These are phyloP conservation scores for Hypoxylon sp. DNA, from an alignment of 2,329 filamentous ascomycete genomes.

Conservation along the genomic window DNA sequence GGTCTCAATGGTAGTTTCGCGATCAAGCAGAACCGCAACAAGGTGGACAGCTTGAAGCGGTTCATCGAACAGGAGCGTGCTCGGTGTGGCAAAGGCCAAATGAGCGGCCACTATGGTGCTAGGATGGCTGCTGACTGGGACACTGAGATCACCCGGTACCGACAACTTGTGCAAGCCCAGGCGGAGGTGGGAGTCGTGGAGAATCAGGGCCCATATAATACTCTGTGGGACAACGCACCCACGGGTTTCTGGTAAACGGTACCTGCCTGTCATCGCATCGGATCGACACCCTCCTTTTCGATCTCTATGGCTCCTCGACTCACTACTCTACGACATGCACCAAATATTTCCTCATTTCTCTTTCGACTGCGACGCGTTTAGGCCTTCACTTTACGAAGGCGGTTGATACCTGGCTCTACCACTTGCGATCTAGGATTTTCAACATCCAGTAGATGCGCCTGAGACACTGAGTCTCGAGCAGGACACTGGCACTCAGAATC, in stretches of 20 bases:
- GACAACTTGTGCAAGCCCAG: not conserved
- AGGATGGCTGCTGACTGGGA: slow-evolving; percentile 12
- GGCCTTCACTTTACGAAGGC: not conserved
- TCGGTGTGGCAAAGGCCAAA: slow-evolving; percentile 17
- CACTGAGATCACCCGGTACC: slow-evolving; percentile 8
- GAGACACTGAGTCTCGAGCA: not conserved
- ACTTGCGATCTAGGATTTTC: not conserved
- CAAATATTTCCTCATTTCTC: not conserved
- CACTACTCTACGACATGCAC: not conserved
- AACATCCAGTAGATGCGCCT: not conserved
- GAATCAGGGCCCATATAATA: slow-evolving; percentile 10
- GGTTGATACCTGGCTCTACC: not conserved
- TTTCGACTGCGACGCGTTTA: not conserved
- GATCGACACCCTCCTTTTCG: not conserved
- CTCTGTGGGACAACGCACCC: not conserved
- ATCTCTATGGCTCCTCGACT: not conserved
- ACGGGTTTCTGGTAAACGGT: not conserved
- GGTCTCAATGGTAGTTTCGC: fast-evolving
- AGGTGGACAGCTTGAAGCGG: not conserved
- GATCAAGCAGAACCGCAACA: slow-evolving; percentile 2
- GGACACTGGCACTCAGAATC: not conserved
- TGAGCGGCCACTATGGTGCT: slow-evolving; percentile 7
- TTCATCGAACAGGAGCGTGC: slow-evolving; percentile 9
- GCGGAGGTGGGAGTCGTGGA: not conserved
- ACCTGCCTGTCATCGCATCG: not conserved